These are phyloP conservation scores for Bombardia bombarda DNA, from an alignment of 495 filamentous ascomycete genomes.

Conservation along the genomic window DNA sequence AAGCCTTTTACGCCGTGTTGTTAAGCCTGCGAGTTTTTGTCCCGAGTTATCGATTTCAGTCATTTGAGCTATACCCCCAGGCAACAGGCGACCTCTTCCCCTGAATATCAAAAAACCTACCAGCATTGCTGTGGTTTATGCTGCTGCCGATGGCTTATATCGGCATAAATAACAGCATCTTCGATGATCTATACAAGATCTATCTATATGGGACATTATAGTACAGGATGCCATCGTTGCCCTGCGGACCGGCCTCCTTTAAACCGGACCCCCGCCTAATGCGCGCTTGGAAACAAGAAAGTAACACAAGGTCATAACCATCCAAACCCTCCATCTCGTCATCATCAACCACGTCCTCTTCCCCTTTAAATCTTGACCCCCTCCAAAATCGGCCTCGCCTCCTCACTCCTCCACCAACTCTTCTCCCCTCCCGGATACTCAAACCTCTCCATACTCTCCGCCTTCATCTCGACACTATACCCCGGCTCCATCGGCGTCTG, in stretches of 20 bases:
- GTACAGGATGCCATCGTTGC: constrained; percentile 3
- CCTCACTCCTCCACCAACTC: constrained; percentile 75
- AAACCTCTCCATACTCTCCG: constrained; percentile 73
- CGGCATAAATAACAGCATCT: too few relatives aligned
- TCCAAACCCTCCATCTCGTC: neutral
- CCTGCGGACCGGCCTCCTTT: constrained; percentile 2
- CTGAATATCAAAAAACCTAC: too few relatives aligned
- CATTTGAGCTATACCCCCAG: too few relatives aligned
- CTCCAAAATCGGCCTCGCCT: constrained; percentile 59
- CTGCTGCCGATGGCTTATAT: too few relatives aligned
- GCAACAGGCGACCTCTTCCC: too few relatives aligned
- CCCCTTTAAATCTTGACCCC: constrained; percentile 43
- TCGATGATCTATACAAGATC: too few relatives aligned
- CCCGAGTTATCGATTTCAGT: too few relatives aligned
- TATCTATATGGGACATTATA: too few relatives aligned
- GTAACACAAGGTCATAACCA: neutral
- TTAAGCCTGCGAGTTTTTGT: too few relatives aligned
- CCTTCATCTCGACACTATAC: constrained; percentile 90
- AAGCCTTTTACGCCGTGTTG: too few relatives aligned
- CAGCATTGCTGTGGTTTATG: too few relatives aligned
- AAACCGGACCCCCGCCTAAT: neutral
- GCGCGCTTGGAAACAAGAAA: neutral
- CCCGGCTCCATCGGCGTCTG: constrained; percentile 75
- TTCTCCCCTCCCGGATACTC: constrained; percentile 68
- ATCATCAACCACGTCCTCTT: neutral